Conservation (phyloP, 2,329 filamentous ascomycete genomes). For the Xylariomycetidae sp. region DNA sequence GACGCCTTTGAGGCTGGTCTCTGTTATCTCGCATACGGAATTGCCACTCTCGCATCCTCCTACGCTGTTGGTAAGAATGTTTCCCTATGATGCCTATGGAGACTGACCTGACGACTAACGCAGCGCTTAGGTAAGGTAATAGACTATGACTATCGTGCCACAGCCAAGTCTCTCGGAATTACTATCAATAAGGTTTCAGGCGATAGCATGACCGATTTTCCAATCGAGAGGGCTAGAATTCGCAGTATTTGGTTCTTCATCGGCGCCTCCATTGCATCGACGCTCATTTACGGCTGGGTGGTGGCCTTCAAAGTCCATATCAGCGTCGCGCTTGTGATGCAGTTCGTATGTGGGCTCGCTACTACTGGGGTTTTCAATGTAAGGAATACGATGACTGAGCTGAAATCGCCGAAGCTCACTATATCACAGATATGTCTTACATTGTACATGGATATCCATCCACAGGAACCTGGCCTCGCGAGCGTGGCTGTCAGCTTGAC, state of each 20-base stretch:
- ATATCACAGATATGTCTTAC: conserved; percentile 1
- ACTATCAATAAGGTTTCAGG: conserved; percentile 2
- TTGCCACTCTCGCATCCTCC: conserved; percentile 1
- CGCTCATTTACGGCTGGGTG: conserved; percentile 1
- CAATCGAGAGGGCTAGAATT: conserved; percentile 2
- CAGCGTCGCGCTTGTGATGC: neutral
- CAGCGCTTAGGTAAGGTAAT: conserved; percentile 1
- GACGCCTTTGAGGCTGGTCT: neutral
- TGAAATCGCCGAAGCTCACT: neutral
- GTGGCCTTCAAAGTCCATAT: neutral
- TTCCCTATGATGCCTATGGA: too few relatives aligned
- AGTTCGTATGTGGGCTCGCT: conserved; percentile 1
- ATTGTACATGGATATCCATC: conserved; percentile 2
- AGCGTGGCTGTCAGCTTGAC: conserved; percentile 2
- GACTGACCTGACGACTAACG: neutral
- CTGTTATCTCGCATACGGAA: neutral
- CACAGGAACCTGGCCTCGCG: conserved; percentile 1
- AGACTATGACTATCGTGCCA: conserved; percentile 1
- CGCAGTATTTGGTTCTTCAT: conserved; percentile 2
- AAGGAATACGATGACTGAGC: neutral
- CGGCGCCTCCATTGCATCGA: neutral
- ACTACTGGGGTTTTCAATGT: conserved; percentile 3
- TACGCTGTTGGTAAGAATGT: conserved; percentile 4
- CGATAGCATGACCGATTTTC: conserved; percentile 1
- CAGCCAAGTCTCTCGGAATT: neutral